Percentiles rank a stretch among this genome's conserved stretches.
Conservation (phyloP, 2,329 filamentous ascomycete species). For the Aspergillus terreus region DNA sequence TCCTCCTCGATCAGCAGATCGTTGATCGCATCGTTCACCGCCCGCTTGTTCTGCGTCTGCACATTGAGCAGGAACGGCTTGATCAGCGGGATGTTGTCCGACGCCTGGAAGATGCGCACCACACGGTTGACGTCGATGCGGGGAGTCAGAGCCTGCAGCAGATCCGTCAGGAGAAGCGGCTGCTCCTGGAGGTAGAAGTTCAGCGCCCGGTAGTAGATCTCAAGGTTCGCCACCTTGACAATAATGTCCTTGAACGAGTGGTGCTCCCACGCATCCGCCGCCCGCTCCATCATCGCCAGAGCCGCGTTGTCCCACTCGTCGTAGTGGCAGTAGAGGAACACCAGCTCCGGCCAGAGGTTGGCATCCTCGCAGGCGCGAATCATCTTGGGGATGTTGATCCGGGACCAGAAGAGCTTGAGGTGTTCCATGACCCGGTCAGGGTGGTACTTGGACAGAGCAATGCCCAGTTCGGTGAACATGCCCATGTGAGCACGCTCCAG, state of each 20-base stretch:
- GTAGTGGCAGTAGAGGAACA: constrained; percentile 97
- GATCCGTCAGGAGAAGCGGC: constrained; percentile 89
- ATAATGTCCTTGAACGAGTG: constrained; percentile 99
- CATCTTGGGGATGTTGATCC: constrained; percentile 97
- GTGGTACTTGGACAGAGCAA: constrained; percentile 90
- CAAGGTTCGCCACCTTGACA: constrained; percentile 95
- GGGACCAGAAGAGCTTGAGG: constrained; percentile 95
- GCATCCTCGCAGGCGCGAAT: constrained; percentile 91
- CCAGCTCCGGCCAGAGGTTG: constrained; percentile 93
- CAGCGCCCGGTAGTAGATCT: constrained; percentile 96
- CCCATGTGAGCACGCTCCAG: constrained; percentile 92
- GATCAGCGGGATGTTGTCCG: constrained; percentile 95
- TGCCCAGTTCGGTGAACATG: constrained; percentile 91
- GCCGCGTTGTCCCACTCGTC: constrained; percentile 98
- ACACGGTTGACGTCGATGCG: constrained; percentile 97
- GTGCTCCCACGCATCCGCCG: constrained; percentile 97
- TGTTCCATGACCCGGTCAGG: constrained; percentile 98
- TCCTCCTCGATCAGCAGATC: constrained; percentile 97
- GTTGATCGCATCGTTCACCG: constrained; percentile 97
- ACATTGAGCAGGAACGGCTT: constrained; percentile 98
- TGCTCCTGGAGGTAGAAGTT: constrained; percentile 98
- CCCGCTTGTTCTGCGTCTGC: constrained; percentile 94
- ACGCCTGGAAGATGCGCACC: constrained; percentile 98
- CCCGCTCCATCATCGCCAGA: constrained; percentile 94
- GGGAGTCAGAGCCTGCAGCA: constrained; percentile 85